phyloP scores from a whole-genome alignment of 1,139 yeast genomes.

The Candida sanyaensis region DNA sequence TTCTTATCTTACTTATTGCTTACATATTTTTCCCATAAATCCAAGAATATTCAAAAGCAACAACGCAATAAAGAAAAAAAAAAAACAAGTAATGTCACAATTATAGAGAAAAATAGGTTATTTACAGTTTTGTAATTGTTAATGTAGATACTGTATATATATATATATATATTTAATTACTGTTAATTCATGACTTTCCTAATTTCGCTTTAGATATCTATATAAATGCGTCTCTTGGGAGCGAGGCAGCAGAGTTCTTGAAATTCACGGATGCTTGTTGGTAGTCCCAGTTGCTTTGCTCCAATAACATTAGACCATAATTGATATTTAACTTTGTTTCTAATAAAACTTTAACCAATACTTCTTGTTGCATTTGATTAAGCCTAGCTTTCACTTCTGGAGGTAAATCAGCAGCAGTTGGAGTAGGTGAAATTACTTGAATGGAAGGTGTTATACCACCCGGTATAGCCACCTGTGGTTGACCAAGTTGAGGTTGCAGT shows the following conservation, averaged over 20 bases:
- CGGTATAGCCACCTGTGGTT: conserved; percentile 19
- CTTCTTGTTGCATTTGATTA: conserved; percentile 56
- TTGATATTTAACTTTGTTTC: conserved; percentile 79
- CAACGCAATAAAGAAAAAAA: not conserved
- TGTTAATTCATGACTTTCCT: not conserved
- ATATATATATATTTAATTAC: not conserved
- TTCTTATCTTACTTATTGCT: conserved; percentile 18
- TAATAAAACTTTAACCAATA: conserved; percentile 62
- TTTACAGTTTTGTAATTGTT: no score
- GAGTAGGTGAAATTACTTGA: conserved; percentile 20
- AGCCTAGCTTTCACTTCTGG: conserved; percentile 57
- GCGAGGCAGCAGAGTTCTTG: conserved; percentile 54
- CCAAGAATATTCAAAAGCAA: not conserved
- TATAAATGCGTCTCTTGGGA: conserved; percentile 45
- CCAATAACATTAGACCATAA: conserved; percentile 81
- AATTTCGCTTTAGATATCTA: conserved; percentile 4
- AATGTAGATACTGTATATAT: no score
- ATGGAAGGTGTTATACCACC: conserved; percentile 11
- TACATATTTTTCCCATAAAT: not conserved
- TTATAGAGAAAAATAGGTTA: no score
- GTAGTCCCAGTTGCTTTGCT: conserved; percentile 86
- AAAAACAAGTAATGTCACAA: not conserved
- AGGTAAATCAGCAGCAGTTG: conserved; percentile 44
- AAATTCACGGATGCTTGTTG: conserved; percentile 71
- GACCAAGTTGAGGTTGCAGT: not conserved